Base-by-base conservation (phyloP, 768 basidiomycete genomes). In the Suillus tomentosus region DNA sequence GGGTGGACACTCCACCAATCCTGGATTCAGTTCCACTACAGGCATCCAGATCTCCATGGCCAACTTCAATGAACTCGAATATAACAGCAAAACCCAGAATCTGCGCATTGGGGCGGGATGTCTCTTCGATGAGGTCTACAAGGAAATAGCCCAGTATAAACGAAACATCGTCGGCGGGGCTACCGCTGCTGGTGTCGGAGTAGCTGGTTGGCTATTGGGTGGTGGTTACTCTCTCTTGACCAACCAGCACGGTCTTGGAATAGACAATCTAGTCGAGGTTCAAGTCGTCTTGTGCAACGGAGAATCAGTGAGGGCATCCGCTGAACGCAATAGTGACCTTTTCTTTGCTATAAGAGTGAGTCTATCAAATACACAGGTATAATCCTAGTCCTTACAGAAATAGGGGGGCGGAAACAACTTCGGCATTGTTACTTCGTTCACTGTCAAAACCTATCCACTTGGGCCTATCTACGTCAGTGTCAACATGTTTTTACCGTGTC, bases 311-410 rank as follows among this genome's bases (percentile, higher is more conserved):
- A 61, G n/a, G 40, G 69, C 51, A 31, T 57, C 36, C 13, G 64
- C 42, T 22, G 31, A 50, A 63, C 76, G 43, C 53, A 64, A 3
- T 75, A 0, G 34, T 15, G 72, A 77, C 27, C 70, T 84, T 2
- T 83, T 83, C 69, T 80, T 78, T 58, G 82, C 67, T 13, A 62
- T 70, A n/a, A 71, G 66, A 63, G 68, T 69, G 62, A 37, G 66
- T 59, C 42, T 17, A 31, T 31, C 27, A 53, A 53, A 53, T 48
- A 6, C 24, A 48, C 59, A 47, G 43, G 22, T 53, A 19, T 31
- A 15, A 53, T 45, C 24, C 13, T 51, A 24, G 34, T 48, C 36
- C 34, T 19, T 61, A 51, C 27, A 9, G 27, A 55, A 31, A 34
- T 22, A 71, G 68, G 69, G 70, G n/a, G 70, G 69, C 40, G 68